phyloP scores from a whole-genome alignment of 495 filamentous ascomycete species.

The Aspergillus sclerotiicarbonarius region DNA sequence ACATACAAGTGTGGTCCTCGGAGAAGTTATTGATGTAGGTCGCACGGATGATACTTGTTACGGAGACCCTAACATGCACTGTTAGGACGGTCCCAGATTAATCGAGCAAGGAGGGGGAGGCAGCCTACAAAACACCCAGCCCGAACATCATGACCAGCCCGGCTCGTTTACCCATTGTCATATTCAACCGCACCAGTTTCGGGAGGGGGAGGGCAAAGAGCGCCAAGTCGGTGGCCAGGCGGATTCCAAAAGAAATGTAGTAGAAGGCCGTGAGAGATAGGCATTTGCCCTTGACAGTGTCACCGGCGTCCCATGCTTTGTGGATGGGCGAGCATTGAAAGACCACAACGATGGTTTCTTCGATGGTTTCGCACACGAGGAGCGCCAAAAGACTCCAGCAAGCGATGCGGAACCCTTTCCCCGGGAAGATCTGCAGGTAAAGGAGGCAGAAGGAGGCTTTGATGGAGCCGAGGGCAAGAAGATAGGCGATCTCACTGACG shows the following conservation, averaged over 20 bases:
- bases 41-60: conserved; percentile 24
- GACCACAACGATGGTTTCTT: conserved; percentile 18
- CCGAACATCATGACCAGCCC: conserved; percentile 33
- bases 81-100: neutral
- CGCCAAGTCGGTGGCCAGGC: conserved; percentile 30
- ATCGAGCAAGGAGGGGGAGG: neutral
- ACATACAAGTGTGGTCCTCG: conserved; percentile 23
- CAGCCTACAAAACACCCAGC: conserved; percentile 33
- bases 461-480: conserved; percentile 20
- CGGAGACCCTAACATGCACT: conserved; percentile 14
- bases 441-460: conserved; percentile 26
- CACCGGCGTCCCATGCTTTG: conserved; percentile 23
- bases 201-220: conserved; percentile 33
- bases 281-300: conserved; percentile 14
- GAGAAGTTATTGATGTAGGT: conserved; percentile 20
- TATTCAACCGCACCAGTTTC: conserved; percentile 27
- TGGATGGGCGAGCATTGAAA: conserved; percentile 24
- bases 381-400: conserved; percentile 16
- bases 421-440: conserved; percentile 22
- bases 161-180: conserved; percentile 27
- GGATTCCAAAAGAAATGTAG: conserved; percentile 23
- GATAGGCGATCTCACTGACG: conserved; percentile 18
- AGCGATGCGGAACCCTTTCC: conserved; percentile 15
- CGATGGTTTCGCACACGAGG: conserved; percentile 14
- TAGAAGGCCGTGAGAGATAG: conserved; percentile 17